Base-by-base conservation (phyloP, 2,329 filamentous ascomycete genomes). In the Fusarium sublunatum region DNA sequence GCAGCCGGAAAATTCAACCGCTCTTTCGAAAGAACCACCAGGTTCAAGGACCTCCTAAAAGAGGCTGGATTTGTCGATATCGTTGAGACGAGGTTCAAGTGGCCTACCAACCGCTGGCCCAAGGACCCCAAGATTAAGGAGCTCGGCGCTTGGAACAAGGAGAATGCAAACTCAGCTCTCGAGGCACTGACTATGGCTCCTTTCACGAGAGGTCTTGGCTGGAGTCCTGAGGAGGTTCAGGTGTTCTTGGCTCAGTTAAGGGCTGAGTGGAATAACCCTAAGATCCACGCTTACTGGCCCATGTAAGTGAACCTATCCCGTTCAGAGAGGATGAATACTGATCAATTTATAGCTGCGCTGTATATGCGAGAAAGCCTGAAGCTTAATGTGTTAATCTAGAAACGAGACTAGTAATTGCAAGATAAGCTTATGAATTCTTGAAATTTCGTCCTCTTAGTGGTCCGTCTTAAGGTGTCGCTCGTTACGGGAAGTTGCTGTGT, bases 31-130 rank as follows among this genome's bases (percentile, higher is more conserved):
- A 65, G 60, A 5, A 73, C 68, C 0, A 38, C 60, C 7, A 50
- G 63, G 3, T 60, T 67, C 12, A 72, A 69, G 34, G 35, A 65
- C 6, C 73, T 77, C 36, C 72, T 86, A 47, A 67, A 71, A 10
- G 78, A 81, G 13, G 80, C 79, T 0, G 85, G 85, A 0, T 87
- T 87, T 57, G 72, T 76, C 39, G 76, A 85, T 57, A 76, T 87
- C 0, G 68, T 72, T 0, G 79, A 84, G 64, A 72, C 76, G 3
- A 70, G 79, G 7, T 81, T 76, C 65, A 81, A 80, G 67, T 79
- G 82, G 71, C 82, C 83, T 0, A 75, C 77, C 42, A 82, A 81
- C 58, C 72, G 75, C 6, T 86, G 83, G 83, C 79, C 82, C 0
- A 81, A 77, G 50, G 79, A 83, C 11, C 75, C 73, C 13, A 79